These are phyloP conservation scores for Urtica urens DNA, from an alignment of 306 rosid genomes.

Conservation along the genomic window DNA sequence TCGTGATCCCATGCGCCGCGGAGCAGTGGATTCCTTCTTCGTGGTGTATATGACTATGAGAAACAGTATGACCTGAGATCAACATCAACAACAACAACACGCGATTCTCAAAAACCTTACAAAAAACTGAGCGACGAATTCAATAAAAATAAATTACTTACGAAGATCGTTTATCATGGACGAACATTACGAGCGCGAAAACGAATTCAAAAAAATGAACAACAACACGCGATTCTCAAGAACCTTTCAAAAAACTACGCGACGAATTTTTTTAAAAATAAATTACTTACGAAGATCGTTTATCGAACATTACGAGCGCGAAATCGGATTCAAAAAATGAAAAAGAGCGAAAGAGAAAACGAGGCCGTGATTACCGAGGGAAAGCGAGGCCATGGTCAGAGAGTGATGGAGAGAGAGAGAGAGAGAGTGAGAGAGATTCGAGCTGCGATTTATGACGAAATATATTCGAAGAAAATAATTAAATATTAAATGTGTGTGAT, in stretches of 20 bases:
- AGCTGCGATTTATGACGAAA: background rate
- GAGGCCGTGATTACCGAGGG: constrained; percentile 28
- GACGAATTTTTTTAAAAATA: constrained; percentile 9
- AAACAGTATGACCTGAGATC: constrained; percentile 23
- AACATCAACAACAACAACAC: constrained; percentile 5
- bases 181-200: background rate
- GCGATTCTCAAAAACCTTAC: background rate
- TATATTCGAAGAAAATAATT: no score
- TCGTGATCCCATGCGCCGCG: constrained; percentile 34
- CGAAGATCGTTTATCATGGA: no score
- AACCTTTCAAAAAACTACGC: background rate
- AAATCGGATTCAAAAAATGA: background rate
- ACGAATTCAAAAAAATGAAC: background rate
- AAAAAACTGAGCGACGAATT: background rate
- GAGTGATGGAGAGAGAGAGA: background rate
- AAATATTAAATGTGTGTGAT: no score
- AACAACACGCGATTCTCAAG: no score
- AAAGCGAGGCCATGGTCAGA: constrained; percentile 26
- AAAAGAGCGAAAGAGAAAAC: background rate
- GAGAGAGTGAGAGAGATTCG: background rate
- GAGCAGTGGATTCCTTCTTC: constrained; percentile 59
- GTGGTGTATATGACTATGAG: constrained; percentile 22
- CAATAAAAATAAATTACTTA: background rate
- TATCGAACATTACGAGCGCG: background rate
- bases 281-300: constrained; percentile 9